These are phyloP conservation scores for Zizania palustris DNA, from an alignment of 202 grass and related monocot genomes.

Conservation along the genomic window DNA sequence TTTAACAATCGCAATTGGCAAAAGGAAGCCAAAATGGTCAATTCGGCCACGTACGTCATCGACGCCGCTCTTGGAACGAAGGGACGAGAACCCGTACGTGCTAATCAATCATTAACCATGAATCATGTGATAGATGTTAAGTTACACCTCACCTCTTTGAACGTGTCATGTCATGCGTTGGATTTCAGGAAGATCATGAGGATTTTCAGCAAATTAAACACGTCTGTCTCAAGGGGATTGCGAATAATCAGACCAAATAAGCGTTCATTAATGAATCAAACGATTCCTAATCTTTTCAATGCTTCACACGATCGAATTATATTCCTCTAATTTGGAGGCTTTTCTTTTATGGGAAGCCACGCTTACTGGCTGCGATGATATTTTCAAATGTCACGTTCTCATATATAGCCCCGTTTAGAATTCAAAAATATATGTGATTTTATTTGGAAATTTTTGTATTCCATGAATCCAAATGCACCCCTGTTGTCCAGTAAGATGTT, in stretches of 20 bases:
- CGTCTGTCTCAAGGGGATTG: not conserved
- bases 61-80: no score
- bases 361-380: not conserved
- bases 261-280: not conserved
- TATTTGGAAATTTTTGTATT: not conserved
- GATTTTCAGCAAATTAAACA: no score
- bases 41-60: no score
- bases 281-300: not conserved
- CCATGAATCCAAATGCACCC: not conserved
- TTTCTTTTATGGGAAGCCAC: constrained; percentile 21
- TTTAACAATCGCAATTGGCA: not conserved
- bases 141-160: no score
- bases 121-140: no score
- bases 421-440: not conserved
- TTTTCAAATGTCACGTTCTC: not conserved
- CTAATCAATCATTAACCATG: no score
- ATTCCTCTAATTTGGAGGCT: no score
- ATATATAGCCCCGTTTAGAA: not conserved
- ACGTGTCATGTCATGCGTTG: no score
- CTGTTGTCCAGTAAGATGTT: no score
- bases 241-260: not conserved
- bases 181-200: no score
- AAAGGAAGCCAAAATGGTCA: no score
- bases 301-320: constrained; percentile 2
- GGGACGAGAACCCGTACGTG: no score